A percentile compares a stretch with the other conserved stretches of the same genome.
phyloP scores from a whole-genome alignment of 1,284 basidiomycete species.

The Volvariella surrecta region DNA sequence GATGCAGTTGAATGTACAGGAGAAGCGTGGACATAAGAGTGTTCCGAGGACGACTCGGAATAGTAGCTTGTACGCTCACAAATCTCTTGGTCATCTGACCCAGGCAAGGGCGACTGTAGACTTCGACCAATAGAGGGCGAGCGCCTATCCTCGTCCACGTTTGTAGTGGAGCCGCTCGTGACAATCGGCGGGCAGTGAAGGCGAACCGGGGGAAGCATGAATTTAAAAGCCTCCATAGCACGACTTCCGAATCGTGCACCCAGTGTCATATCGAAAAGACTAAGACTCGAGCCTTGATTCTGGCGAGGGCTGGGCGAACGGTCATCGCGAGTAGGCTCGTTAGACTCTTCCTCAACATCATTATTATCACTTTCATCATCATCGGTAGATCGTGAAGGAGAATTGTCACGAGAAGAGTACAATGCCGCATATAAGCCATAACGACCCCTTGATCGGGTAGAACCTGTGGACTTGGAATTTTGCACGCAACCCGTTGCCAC shows the following conservation, averaged over 20 bases:
- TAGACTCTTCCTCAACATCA: too few relatives aligned
- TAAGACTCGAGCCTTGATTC: neutral
- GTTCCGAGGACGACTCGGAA: too few relatives aligned
- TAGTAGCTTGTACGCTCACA: too few relatives aligned
- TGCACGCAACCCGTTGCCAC: constrained; percentile 15
- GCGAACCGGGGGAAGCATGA: constrained; percentile 17
- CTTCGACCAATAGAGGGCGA: too few relatives aligned
- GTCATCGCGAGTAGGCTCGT: constrained; percentile 41
- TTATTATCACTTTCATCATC: constrained; percentile 13
- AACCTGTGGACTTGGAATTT: constrained; percentile 11
- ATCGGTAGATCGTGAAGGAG: constrained; percentile 25
- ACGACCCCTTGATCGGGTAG: constrained; percentile 10
- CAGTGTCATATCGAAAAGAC: neutral
- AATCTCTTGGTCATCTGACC: too few relatives aligned
- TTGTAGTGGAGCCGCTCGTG: too few relatives aligned
- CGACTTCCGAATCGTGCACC: constrained; percentile 7
- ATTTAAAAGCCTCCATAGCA: constrained; percentile 19
- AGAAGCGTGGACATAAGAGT: too few relatives aligned
- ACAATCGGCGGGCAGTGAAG: neutral
- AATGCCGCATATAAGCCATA: constrained; percentile 44
- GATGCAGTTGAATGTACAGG: too few relatives aligned
- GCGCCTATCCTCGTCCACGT: too few relatives aligned
- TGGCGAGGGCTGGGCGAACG: constrained; percentile 12
- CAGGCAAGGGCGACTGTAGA: too few relatives aligned
- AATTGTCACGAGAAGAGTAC: constrained; percentile 34